Base-by-base conservation (phyloP, 2,329 filamentous ascomycete species). In the Colletotrichum magnum region DNA sequence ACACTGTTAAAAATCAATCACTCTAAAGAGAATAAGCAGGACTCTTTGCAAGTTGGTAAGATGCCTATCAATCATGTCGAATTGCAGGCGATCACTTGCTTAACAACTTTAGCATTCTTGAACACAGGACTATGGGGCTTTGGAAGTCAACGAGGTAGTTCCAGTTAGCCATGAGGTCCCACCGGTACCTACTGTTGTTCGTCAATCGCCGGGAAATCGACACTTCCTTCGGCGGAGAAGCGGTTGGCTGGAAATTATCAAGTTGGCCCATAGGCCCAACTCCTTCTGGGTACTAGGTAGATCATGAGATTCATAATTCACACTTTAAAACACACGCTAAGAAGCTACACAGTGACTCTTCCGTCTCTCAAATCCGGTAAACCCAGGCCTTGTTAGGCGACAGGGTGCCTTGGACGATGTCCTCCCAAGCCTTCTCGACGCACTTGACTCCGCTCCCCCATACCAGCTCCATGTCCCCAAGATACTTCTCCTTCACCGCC, bases 371-470 rank as follows among this genome's bases (percentile, higher is more conserved):
- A 15, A 69, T 9, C 16, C 51, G 50, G 21, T 60, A 69, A 6
- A 61, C 62, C 62, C 54, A 61, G 12, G 62, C 67, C 16, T 61
- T 61, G 18, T 21, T 47, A 2, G 51, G 64, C 15, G 56, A 48
- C 21, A 67, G 45, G 13, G 62, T 61, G 4, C 67, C 67, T 26
- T 69, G 24, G 7, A 60, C 47, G 21, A 69, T 56, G 10, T 47
- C 32, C 10, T 59, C 26, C 68, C 68, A 70, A 5, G 53, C 58
- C 18, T 56, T 56, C 41, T 64, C 69, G 6, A 72, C n/a, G 4
- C 71, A 65, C 1, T 51, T 43, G 1, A 72, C 12, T 7, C 63
- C 63, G 21, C 45, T 48, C 2, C 71, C 70, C 66, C 62, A 61
- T 5, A 57, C 16, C 21, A 72, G 7, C 21, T 64, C 53, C 28